Percentiles rank a stretch among this genome's conserved stretches.
Evolutionary conservation across 345 rosid species (phyloP).

Genomic region (Noccaea caerulescens): DNA sequence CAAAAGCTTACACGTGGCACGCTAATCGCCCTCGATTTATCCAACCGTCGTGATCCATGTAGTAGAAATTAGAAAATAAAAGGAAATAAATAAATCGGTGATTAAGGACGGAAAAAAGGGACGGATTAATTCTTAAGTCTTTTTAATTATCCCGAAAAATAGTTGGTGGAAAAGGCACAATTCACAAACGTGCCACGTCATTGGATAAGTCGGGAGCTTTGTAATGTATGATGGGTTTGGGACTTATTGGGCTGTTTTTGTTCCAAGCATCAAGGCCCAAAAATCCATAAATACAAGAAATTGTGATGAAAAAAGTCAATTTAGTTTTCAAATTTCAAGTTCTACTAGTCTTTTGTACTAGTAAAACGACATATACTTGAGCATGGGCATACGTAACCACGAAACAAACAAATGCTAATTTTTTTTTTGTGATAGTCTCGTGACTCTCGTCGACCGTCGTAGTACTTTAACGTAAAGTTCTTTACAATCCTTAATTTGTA

Average conservation of each 20-base stretch:
- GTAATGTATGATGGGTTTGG: not conserved
- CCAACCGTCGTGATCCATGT: constrained; percentile 7
- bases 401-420: too few relatives aligned
- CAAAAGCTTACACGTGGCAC: constrained; percentile 21
- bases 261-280: not conserved
- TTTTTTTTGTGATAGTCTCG: too few relatives aligned
- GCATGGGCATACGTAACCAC: too few relatives aligned
- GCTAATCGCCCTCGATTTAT: not conserved
- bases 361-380: too few relatives aligned
- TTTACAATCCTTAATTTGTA: too few relatives aligned
- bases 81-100: not conserved
- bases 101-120: constrained; percentile 3
- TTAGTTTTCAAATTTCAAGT: too few relatives aligned
- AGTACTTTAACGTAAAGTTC: too few relatives aligned
- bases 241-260: not conserved
- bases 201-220: constrained; percentile 10
- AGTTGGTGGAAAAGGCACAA: constrained; percentile 19
- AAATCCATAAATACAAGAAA: not conserved
- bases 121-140: not conserved
- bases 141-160: constrained; percentile 13
- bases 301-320: too few relatives aligned
- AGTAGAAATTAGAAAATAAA: not conserved
- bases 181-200: constrained; percentile 36
- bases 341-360: too few relatives aligned
- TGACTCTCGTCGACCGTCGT: too few relatives aligned